phyloP scores from a whole-genome alignment of 139 green algal species.

The Micractinium sp. region DNA sequence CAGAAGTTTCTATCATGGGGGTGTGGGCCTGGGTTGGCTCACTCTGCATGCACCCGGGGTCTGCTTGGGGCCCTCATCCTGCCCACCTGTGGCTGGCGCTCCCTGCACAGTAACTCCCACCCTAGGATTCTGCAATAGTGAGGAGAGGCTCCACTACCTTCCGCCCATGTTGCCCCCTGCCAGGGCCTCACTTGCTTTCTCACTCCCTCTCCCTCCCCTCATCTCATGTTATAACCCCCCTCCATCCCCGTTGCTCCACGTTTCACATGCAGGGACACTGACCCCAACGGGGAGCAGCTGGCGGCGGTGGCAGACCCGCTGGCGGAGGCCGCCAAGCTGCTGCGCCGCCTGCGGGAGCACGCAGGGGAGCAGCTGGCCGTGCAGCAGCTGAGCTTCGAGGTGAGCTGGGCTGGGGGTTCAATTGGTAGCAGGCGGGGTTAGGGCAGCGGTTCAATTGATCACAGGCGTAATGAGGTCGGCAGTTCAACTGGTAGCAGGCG shows the following conservation, averaged over 20 bases:
- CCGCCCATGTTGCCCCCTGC: too few relatives aligned
- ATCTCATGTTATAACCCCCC: not conserved
- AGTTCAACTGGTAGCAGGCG: too few relatives aligned
- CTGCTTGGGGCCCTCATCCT: too few relatives aligned
- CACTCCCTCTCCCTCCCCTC: not conserved
- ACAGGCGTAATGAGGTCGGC: too few relatives aligned
- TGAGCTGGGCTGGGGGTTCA: conserved; percentile 16
- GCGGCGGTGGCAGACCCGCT: conserved; percentile 78
- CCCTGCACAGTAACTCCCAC: too few relatives aligned
- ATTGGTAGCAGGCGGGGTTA: not conserved
- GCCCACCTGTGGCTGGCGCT: too few relatives aligned
- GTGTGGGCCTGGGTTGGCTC: too few relatives aligned
- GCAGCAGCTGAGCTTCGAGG: conserved; percentile 74
- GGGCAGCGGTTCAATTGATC: too few relatives aligned
- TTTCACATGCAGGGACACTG: conserved; percentile 67
- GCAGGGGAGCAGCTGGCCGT: conserved; percentile 50
- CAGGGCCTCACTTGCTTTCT: not conserved
- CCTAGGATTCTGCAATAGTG: too few relatives aligned
- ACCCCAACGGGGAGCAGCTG: conserved; percentile 88
- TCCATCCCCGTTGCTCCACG: not conserved
- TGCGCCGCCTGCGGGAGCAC: conserved; percentile 75
- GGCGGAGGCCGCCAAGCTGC: conserved; percentile 86
- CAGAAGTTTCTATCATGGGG: too few relatives aligned
- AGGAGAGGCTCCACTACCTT: too few relatives aligned
- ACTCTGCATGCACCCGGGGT: too few relatives aligned